Conservation (phyloP, 202 grass and related monocot species). For the Tripidium arundinaceum region DNA sequence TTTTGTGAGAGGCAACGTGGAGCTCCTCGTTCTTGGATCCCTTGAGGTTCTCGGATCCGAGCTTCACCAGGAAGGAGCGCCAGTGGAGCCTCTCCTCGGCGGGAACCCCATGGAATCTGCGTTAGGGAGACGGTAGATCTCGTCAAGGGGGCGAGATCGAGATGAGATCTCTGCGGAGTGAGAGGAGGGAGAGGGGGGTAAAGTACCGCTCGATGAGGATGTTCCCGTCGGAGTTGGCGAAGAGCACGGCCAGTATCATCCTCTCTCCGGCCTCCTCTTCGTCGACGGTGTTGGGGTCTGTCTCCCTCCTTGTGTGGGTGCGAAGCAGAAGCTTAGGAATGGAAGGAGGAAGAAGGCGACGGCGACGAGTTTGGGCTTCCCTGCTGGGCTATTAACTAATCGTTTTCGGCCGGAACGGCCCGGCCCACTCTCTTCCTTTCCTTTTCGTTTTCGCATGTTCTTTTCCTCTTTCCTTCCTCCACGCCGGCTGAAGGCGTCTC, state of each 20-base stretch:
- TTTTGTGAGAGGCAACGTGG: slow-evolving; percentile 93
- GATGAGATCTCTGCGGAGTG: background rate
- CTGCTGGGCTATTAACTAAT: background rate
- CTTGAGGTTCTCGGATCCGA: slow-evolving; percentile 90
- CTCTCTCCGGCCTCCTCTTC: background rate
- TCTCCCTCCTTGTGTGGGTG: background rate
- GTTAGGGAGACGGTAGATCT: slow-evolving; percentile 18
- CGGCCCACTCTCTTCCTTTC: background rate
- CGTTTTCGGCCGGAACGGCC: no score
- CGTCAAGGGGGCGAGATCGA: slow-evolving; percentile 8
- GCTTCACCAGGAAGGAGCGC: slow-evolving; percentile 93
- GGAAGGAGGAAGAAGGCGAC: background rate
- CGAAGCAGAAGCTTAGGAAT: background rate
- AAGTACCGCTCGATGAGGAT: slow-evolving; percentile 88
- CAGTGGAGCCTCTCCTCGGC: slow-evolving; percentile 91
- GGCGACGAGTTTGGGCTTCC: background rate
- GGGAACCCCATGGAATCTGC: slow-evolving; percentile 92
- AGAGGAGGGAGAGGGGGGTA: no score
- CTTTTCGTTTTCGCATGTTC: background rate
- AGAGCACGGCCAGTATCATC: slow-evolving; percentile 97
- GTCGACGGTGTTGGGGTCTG: background rate
- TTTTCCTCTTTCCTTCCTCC: background rate
- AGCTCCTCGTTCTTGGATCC: slow-evolving; percentile 89
- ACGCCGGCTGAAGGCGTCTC: background rate
- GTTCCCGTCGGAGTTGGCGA: slow-evolving; percentile 94